Evolutionary conservation across 1,284 basidiomycete genomes (phyloP).

Genomic region (Tremellales sp.): DNA sequence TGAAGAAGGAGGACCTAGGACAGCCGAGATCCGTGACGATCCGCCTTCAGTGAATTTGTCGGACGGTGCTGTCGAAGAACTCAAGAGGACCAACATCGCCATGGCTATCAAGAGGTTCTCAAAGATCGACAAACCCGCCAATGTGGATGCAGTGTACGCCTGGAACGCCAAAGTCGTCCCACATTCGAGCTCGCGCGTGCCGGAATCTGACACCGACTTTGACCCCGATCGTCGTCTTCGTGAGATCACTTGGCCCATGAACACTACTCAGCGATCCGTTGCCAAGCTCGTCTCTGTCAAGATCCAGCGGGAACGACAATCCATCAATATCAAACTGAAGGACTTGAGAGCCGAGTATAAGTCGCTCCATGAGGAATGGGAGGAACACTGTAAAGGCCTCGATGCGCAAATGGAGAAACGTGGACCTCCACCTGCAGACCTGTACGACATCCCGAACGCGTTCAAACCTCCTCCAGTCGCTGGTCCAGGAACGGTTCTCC

Average conservation of each 20-base stretch:
- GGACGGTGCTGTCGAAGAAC: not conserved
- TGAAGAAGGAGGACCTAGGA: slow-evolving; percentile 18
- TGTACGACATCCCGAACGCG: slow-evolving; percentile 30
- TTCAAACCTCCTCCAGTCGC: slow-evolving; percentile 26
- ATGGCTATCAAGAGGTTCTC: slow-evolving; percentile 21
- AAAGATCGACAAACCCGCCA: slow-evolving; percentile 1
- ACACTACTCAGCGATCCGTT: slow-evolving; percentile 10
- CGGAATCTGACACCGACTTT: no score
- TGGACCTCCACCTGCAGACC: slow-evolving; percentile 34
- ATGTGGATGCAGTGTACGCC: slow-evolving; percentile 20
- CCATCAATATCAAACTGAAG: slow-evolving; percentile 57
- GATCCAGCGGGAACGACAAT: slow-evolving; percentile 44
- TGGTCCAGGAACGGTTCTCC: slow-evolving; percentile 14
- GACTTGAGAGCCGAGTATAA: slow-evolving; percentile 65
- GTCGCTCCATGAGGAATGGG: slow-evolving; percentile 65
- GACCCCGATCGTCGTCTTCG: no score
- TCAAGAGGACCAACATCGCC: slow-evolving; percentile 15
- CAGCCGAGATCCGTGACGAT: slow-evolving; percentile 9
- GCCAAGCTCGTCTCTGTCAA: slow-evolving; percentile 13
- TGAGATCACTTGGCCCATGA: slow-evolving; percentile 13
- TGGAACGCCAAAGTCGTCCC: slow-evolving; percentile 32
- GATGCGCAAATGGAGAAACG: slow-evolving; percentile 51
- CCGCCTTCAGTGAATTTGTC: slow-evolving; percentile 5
- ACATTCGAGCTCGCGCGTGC: slow-evolving; percentile 9
- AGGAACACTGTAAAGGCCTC: slow-evolving; percentile 62